phyloP scores from a whole-genome alignment of 179 eudicot genomes.

The Drosera spatulata region DNA sequence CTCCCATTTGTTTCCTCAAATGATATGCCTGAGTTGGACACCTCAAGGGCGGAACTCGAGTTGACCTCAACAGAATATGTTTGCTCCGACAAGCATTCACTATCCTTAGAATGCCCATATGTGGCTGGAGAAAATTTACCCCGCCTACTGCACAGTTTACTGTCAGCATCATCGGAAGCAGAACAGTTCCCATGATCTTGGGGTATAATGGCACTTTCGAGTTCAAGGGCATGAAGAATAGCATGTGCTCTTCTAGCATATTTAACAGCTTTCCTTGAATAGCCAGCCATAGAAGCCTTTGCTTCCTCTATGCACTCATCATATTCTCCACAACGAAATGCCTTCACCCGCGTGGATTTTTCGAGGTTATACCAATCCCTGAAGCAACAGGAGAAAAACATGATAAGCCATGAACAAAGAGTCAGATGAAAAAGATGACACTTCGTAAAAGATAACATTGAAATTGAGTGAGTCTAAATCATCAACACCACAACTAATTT shows the following conservation, averaged over 20 bases:
- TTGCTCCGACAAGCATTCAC: conserved; percentile 26
- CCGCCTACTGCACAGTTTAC: conserved; percentile 10
- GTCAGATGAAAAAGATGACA: neutral
- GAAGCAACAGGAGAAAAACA: conserved; percentile 11
- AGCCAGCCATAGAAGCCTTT: conserved; percentile 33
- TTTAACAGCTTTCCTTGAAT: conserved; percentile 39
- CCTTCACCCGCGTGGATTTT: conserved; percentile 60
- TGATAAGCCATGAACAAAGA: neutral
- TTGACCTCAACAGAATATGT: conserved; percentile 27
- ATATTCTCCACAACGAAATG: conserved; percentile 84
- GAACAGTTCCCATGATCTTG: conserved; percentile 19
- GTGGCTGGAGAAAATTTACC: conserved; percentile 18
- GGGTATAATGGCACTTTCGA: conserved; percentile 39
- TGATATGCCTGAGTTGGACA: conserved; percentile 55
- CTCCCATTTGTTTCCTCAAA: conserved; percentile 44
- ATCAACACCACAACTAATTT: too few species aligned
- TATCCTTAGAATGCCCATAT: conserved; percentile 19
- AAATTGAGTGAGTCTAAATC: too few species aligned
- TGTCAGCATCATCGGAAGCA: conserved; percentile 11
- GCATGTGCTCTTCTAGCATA: conserved; percentile 73
- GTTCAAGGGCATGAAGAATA: conserved; percentile 70
- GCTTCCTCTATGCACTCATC: conserved; percentile 68
- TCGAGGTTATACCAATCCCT: conserved; percentile 93
- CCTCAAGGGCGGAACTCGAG: conserved; percentile 33
- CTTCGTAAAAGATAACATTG: neutral